A percentile compares a stretch with the other conserved stretches of the same genome.
These are phyloP conservation scores for Chaetothyriales sp. DNA, from an alignment of 2,329 filamentous ascomycete species.

Conservation along the genomic window DNA sequence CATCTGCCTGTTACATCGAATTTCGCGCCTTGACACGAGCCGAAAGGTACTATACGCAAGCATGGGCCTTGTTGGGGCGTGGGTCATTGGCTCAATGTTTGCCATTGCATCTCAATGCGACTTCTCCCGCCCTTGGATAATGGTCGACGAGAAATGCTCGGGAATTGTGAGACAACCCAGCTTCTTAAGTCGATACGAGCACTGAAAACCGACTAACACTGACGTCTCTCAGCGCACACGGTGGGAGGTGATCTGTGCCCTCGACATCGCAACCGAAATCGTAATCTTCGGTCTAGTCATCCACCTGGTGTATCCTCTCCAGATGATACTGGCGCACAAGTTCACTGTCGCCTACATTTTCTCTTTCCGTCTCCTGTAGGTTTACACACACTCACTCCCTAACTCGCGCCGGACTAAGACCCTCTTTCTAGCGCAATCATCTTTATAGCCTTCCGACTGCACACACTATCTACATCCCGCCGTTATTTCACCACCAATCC, in stretches of 20 bases:
- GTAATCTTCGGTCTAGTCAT: conserved; percentile 22
- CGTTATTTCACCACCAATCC: conserved; percentile 21
- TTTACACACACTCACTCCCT: background rate
- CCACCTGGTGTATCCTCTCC: conserved; percentile 21
- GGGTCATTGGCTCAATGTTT: conserved; percentile 16
- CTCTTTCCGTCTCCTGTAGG: conserved; percentile 27
- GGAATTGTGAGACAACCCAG: conserved; percentile 9
- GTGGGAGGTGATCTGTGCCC: conserved; percentile 24
- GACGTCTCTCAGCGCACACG: conserved; percentile 17
- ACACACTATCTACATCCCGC: conserved; percentile 20
- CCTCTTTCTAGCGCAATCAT: conserved; percentile 23
- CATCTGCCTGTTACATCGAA: conserved; percentile 15
- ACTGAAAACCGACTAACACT: background rate
- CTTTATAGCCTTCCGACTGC: conserved; percentile 25
- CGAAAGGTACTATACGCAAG: conserved; percentile 9
- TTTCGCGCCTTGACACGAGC: conserved; percentile 10
- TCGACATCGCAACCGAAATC: conserved; percentile 26
- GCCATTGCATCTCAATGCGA: conserved; percentile 19
- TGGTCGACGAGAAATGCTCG: conserved; percentile 15
- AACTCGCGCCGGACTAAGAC: conserved; percentile 3
- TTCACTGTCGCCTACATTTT: conserved; percentile 24
- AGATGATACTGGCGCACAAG: conserved; percentile 24
- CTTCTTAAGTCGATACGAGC: no score
- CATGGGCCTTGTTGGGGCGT: conserved; percentile 11
- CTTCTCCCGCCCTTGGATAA: conserved; percentile 18